Base-by-base conservation (phyloP, 2,329 filamentous ascomycete species). In the Cercospora canescens region DNA sequence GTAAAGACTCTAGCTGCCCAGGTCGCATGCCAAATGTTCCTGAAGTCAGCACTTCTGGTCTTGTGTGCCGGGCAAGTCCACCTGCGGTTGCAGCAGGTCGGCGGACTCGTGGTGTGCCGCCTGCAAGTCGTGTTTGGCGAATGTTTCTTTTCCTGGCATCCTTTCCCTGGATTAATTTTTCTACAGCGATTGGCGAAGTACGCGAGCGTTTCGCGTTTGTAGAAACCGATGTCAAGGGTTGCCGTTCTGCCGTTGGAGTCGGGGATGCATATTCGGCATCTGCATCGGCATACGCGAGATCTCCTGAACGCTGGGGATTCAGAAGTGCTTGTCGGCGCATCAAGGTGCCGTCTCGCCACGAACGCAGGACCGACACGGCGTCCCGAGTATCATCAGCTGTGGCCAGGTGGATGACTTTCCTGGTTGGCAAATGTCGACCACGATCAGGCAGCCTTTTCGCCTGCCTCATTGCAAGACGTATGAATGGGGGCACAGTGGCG, bases 321-420 rank as follows among this genome's bases (percentile, higher is more conserved):
- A n/a, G n/a, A n/a, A 7, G 41, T 9, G 18, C 50, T 32, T 35
- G 32, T 50, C 55, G 59, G 28, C 62, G 69, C 16, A 57, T 56
- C 28, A 75, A 69, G 9, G 60, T 70, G 26, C 86, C 86, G 37
- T 75, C 74, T 69, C 76, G 81, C 87, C 87, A 88, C 63, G 83
- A 78, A 54, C 73, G 76, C 59, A 89, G 76, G 3, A 80, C 79
- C 34, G 73, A 69, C 59, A 82, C 84, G 7, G 84, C 85, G 71
- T 89, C 86, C 56, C 81, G 77, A 0, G 86, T 88, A 67, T 89
- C 87, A 8, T 78, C 70, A 34, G 75, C 77, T 26, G 83, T 87
- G 16, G 81, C 82, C 28, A 89, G 75, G 60, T 81, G 79, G 58
- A 88, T 79, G 39, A 83, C 78, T 70, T 88, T 88, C 58, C 78